These are phyloP conservation scores for Chrysochromulina parva DNA, from an alignment of 78 protist genomes.

Conservation along the genomic window DNA sequence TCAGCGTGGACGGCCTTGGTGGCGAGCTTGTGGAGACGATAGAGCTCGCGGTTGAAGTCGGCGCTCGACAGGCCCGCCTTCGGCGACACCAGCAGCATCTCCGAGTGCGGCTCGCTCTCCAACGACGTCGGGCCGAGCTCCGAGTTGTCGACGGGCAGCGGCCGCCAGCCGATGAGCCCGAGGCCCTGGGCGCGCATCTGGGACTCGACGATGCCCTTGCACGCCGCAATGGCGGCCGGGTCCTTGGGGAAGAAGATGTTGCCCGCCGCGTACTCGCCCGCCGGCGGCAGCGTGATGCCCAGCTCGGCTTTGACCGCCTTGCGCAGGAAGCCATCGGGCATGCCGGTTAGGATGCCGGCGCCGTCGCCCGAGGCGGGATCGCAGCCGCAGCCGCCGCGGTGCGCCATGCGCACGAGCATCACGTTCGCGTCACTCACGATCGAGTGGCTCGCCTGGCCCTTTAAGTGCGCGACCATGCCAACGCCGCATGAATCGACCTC, in stretches of 20 bases:
- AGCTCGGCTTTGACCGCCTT: neutral
- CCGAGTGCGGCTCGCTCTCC: too few species aligned
- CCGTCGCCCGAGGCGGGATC: constrained; percentile 55
- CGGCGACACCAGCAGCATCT: too few species aligned
- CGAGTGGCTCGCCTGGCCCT: neutral
- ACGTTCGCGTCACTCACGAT: neutral
- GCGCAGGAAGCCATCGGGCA: neutral
- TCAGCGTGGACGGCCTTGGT: neutral
- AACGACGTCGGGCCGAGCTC: too few species aligned
- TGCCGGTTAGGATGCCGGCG: constrained; percentile 44
- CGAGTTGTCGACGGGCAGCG: too few species aligned
- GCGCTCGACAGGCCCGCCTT: too few species aligned
- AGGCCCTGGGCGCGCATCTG: too few species aligned
- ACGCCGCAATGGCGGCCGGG: neutral
- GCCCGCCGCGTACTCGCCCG: neutral
- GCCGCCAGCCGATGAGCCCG: neutral
- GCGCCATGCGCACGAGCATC: constrained; percentile 42
- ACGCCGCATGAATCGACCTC: constrained; percentile 43
- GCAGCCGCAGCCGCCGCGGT: constrained; percentile 44
- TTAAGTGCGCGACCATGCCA: constrained; percentile 12
- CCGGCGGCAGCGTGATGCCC: neutral
- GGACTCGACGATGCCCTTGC: neutral
- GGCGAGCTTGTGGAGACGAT: too few species aligned
- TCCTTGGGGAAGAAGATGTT: constrained; percentile 23
- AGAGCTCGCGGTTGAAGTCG: neutral